Base-by-base conservation (phyloP, 2,329 filamentous ascomycete genomes). In the Paramyrothecium sp. region DNA sequence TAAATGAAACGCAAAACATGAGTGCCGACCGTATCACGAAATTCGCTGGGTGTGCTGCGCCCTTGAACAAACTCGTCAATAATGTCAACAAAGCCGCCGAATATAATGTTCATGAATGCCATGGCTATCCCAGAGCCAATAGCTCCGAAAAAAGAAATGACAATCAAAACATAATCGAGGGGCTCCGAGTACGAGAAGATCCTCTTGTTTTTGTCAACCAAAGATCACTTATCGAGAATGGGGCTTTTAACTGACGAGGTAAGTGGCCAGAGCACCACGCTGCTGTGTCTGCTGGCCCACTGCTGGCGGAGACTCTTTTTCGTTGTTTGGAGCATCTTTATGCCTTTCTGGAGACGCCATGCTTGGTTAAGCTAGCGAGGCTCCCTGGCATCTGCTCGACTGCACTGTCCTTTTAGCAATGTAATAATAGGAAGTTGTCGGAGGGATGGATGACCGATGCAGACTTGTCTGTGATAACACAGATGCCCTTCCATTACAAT, bases 1-100 rank as follows among this genome's bases (percentile, higher is more conserved):
- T 67, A 67, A n/a, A 68, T 61, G 50, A 67, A 68, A 54, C 67
- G 66, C 10, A 67, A 61, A 21, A 61, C 64, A 30, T 13, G 12
- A 5, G n/a, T 49, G 21, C 20, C 63, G 59, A 49, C 4, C 12
- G 12, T 13, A 49, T 19, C 20, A 49, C 3, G 34, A 47, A n/a
- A 19, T 53, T 21, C 47, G 41, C 12, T 11, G 30, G 48, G 13
- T 33, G 19, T 19, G 47, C 47, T 49, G 47, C 47, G 47, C 20
- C 20, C 47, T 21, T 49, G 20, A 8, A 49, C 23, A 22, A 49
- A 21, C 19, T 49, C 47, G 47, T 22, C 20, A 12, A 49, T 19
- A 19, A 49, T 21, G 47, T 49, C 23, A 19, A 49, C 23, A 49
- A 49, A 49, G 12, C 47, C 21, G 12, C 47, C 47, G 19, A 49